phyloP scores from a whole-genome alignment of 257 asterid species.

The Buddleja alternifolia region DNA sequence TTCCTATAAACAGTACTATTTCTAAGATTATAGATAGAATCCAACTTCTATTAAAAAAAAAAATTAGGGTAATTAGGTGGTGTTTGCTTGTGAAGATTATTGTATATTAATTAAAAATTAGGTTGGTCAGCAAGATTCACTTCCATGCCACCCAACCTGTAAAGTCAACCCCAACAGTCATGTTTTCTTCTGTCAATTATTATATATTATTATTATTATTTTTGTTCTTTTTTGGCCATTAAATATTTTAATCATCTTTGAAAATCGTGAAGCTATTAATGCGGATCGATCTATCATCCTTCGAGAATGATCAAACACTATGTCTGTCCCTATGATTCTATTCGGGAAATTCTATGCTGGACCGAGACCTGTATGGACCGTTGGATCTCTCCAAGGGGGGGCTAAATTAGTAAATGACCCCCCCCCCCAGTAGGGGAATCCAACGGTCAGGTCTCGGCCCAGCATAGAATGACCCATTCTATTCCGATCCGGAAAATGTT shows the following conservation, averaged over 20 bases:
- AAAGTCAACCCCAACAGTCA: conserved; percentile 65
- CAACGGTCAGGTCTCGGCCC: no score
- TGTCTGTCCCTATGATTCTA: conserved; percentile 42
- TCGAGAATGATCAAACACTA: conserved; percentile 36
- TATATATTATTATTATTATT: neutral
- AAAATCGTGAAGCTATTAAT: conserved; percentile 60
- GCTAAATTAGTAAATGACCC: no score
- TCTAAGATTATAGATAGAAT: no score
- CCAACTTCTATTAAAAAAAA: no score
- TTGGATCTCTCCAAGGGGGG: no score
- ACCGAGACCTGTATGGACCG: no score
- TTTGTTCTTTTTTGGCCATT: neutral
- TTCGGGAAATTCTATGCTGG: no score
- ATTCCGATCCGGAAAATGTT: no score
- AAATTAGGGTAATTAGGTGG: conserved; percentile 22
- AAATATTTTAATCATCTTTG: conserved; percentile 21
- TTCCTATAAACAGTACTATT: no score
- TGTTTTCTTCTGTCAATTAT: conserved; percentile 33
- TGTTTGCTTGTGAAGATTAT: conserved; percentile 9
- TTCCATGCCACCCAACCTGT: conserved; percentile 44
- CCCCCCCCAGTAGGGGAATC: no score
- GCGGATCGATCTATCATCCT: conserved; percentile 47
- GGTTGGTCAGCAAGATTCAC: conserved; percentile 47
- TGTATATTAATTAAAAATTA: neutral
- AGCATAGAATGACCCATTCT: no score